Evolutionary conservation across 1,284 basidiomycete species (phyloP).

Genomic region (Ustilago shanxiensis): DNA sequence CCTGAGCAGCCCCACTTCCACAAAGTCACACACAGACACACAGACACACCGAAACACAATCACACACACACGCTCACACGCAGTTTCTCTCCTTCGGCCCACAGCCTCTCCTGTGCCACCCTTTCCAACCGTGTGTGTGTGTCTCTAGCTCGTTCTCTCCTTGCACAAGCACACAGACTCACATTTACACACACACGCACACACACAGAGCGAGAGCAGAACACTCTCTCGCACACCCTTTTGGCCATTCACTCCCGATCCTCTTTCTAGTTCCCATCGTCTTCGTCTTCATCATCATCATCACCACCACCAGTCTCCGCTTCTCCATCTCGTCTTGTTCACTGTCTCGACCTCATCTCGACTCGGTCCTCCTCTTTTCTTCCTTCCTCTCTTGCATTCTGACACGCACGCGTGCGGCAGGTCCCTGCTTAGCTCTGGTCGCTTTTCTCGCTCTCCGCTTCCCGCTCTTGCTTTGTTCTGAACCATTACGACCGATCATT

Average conservation of each 20-base stretch:
- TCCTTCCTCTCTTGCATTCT: not conserved
- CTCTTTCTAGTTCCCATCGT: not conserved
- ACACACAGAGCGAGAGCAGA: not conserved
- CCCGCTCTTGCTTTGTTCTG: slow-evolving; percentile 1
- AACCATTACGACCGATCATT: slow-evolving; percentile 1
- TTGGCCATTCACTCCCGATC: slow-evolving; percentile 3
- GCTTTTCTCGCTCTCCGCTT: not conserved
- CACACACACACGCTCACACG: not conserved
- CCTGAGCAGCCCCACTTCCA: not conserved
- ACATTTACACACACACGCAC: too few relatives aligned
- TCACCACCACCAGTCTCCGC: not conserved
- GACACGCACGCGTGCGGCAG: not conserved
- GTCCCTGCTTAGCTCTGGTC: slow-evolving; percentile 1
- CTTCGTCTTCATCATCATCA: too few relatives aligned
- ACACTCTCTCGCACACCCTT: not conserved
- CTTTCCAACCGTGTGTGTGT: not conserved
- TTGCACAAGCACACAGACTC: not conserved
- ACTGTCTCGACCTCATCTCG: slow-evolving; percentile 5
- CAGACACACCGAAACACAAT: too few relatives aligned
- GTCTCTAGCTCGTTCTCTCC: not conserved
- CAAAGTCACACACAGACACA: not conserved
- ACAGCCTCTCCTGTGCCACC: not conserved
- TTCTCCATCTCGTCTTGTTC: slow-evolving; percentile 2
- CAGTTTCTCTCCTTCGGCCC: not conserved
- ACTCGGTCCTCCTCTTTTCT: not conserved